Conservation (phyloP, 495 filamentous ascomycete genomes). For the Talaromyces stipitatus region DNA sequence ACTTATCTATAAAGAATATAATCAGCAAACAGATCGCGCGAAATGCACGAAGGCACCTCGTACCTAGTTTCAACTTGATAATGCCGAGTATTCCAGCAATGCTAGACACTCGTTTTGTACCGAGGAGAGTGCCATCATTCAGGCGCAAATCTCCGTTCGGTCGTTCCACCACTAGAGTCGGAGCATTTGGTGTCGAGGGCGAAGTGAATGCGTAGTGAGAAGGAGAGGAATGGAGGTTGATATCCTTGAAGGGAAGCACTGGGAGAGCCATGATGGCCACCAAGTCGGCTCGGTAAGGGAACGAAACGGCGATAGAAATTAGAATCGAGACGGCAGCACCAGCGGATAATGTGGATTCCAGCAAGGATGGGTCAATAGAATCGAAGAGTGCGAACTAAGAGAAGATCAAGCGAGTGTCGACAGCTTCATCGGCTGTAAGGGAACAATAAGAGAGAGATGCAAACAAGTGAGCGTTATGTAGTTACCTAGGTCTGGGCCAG, state of each 20-base stretch:
- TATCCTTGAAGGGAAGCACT: slow-evolving; percentile 82
- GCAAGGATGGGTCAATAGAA: too few species aligned
- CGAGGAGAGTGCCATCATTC: slow-evolving; percentile 65
- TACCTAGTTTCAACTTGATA: slow-evolving; percentile 84
- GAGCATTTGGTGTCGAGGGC: slow-evolving; percentile 82
- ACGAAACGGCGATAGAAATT: neutral
- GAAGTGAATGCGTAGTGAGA: slow-evolving; percentile 96
- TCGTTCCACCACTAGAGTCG: slow-evolving; percentile 79
- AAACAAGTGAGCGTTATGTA: neutral
- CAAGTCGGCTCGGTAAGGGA: neutral
- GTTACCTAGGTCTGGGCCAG: neutral
- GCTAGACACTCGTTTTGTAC: slow-evolving; percentile 78
- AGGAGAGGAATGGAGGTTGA: slow-evolving; percentile 86
- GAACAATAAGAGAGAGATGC: neutral
- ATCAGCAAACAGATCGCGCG: neutral
- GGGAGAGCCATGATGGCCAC: slow-evolving; percentile 42
- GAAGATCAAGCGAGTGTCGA: neutral
- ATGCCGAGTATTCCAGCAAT: slow-evolving; percentile 92
- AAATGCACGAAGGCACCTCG: slow-evolving; percentile 11
- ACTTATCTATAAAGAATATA: slow-evolving; percentile 64
- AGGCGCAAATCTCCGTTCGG: slow-evolving; percentile 89
- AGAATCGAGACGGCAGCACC: neutral
- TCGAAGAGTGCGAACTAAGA: too few species aligned
- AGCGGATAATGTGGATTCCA: neutral
- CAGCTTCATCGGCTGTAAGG: neutral